phyloP scores from a whole-genome alignment of 306 rosid genomes.

The Pterocarpus santalinus region DNA sequence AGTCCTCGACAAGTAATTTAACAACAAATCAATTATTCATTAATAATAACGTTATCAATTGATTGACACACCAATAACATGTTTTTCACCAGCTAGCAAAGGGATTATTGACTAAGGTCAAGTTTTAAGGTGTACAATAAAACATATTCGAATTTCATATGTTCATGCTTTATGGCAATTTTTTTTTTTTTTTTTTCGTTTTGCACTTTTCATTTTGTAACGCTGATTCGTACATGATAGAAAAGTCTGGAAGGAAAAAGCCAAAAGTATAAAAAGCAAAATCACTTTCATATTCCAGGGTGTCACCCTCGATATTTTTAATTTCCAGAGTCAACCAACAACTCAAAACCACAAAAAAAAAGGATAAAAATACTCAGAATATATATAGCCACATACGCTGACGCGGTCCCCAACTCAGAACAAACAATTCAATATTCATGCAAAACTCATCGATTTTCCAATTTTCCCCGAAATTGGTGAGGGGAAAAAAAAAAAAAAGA shows the following conservation, averaged over 20 bases:
- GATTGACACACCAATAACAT: neutral
- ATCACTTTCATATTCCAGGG: neutral
- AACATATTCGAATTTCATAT: no score
- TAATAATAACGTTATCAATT: neutral
- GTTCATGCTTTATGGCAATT: neutral
- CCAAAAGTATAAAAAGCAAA: neutral
- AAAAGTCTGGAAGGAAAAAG: neutral
- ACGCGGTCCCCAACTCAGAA: neutral
- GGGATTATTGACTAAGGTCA: no score
- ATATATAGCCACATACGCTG: conserved; percentile 4
- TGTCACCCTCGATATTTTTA: neutral
- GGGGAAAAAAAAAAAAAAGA: no score
- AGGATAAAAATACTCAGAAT: neutral
- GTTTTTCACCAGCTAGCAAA: neutral
- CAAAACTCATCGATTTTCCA: neutral
- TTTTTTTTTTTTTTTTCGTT: no score
- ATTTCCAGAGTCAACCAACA: neutral
- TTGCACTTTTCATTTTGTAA: neutral
- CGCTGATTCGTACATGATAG: neutral
- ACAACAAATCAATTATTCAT: no score
- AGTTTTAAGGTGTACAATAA: no score
- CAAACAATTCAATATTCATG: neutral
- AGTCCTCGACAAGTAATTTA: neutral
- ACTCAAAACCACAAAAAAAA: neutral
- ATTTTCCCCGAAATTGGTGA: neutral